phyloP scores from a whole-genome alignment of 805 yeast species.

The Maudiozyma bulderi region DNA sequence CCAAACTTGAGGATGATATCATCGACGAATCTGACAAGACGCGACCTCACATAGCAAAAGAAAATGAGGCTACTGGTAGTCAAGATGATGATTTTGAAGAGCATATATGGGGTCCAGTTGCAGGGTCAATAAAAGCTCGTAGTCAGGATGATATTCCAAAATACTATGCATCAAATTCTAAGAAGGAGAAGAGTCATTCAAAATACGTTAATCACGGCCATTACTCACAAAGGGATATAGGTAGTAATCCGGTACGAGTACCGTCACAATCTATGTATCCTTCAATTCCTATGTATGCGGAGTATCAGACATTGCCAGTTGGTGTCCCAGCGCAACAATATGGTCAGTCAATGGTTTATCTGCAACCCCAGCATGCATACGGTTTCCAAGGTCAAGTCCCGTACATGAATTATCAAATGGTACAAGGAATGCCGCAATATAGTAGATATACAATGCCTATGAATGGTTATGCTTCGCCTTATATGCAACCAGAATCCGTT shows the following conservation, averaged over 20 bases:
- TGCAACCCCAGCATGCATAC: not conserved
- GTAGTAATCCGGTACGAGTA: not conserved
- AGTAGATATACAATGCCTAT: not conserved
- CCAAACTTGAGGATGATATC: conserved; percentile 7
- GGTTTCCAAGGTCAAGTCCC: not conserved
- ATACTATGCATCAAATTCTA: not conserved
- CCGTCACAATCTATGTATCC: not conserved
- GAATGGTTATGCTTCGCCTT: not conserved
- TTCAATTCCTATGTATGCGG: not conserved
- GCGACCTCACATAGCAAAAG: not conserved
- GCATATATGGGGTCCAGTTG: not conserved
- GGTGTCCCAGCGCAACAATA: not conserved
- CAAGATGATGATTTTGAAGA: not conserved
- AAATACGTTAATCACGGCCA: not conserved
- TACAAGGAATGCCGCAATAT: not conserved
- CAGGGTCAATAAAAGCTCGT: not conserved
- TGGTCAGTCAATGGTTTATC: not conserved
- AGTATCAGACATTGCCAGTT: not conserved
- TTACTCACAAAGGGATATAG: not conserved
- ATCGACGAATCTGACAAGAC: conserved; percentile 1
- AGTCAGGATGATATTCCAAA: not conserved
- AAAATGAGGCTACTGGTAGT: not conserved
- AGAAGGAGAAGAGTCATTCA: not conserved
- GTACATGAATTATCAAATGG: not conserved
- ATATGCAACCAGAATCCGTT: not conserved